These are phyloP conservation scores for Penicillium brasilianum DNA, from an alignment of 2,329 filamentous ascomycete species.

Conservation along the genomic window DNA sequence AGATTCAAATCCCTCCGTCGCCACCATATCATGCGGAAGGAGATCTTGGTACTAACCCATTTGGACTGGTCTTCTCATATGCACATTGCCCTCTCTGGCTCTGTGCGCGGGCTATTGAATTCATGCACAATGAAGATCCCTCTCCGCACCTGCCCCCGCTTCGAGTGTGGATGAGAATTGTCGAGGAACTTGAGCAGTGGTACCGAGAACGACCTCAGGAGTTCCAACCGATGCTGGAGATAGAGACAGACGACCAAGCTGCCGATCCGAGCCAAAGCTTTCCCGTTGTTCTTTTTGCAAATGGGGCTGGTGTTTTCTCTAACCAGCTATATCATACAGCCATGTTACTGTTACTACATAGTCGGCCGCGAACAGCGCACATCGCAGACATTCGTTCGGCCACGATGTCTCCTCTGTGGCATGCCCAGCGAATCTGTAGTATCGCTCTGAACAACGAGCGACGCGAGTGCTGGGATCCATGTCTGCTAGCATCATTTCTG, in stretches of 20 bases:
- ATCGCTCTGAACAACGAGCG: slow-evolving; percentile 56
- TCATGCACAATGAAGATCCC: slow-evolving; percentile 24
- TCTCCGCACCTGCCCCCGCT: slow-evolving; percentile 14
- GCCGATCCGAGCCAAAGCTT: slow-evolving; percentile 31
- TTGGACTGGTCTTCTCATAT: slow-evolving; percentile 29
- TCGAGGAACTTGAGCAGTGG: slow-evolving; percentile 36
- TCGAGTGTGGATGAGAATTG: slow-evolving; percentile 31
- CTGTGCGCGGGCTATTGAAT: slow-evolving; percentile 31
- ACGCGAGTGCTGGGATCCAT: slow-evolving; percentile 55
- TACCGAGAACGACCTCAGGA: slow-evolving; percentile 35
- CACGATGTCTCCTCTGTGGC: slow-evolving; percentile 54
- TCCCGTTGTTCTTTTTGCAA: slow-evolving; percentile 53
- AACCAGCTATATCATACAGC: slow-evolving; percentile 64
- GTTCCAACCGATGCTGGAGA: slow-evolving; percentile 40
- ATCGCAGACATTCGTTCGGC: slow-evolving; percentile 38
- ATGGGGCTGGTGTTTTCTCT: slow-evolving; percentile 49
- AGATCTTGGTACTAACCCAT: slow-evolving; percentile 19
- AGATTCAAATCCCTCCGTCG: slow-evolving; percentile 23
- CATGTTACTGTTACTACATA: slow-evolving; percentile 58
- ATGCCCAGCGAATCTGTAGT: slow-evolving; percentile 56
- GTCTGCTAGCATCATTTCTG: slow-evolving; percentile 54
- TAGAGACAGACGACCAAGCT: slow-evolving; percentile 37
- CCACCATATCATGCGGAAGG: slow-evolving; percentile 20
- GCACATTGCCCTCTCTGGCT: slow-evolving; percentile 34
- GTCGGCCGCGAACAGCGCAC: slow-evolving; percentile 54